Evolutionary conservation across 257 asterid genomes (phyloP).

Genomic region (Plectranthus barbatus): DNA sequence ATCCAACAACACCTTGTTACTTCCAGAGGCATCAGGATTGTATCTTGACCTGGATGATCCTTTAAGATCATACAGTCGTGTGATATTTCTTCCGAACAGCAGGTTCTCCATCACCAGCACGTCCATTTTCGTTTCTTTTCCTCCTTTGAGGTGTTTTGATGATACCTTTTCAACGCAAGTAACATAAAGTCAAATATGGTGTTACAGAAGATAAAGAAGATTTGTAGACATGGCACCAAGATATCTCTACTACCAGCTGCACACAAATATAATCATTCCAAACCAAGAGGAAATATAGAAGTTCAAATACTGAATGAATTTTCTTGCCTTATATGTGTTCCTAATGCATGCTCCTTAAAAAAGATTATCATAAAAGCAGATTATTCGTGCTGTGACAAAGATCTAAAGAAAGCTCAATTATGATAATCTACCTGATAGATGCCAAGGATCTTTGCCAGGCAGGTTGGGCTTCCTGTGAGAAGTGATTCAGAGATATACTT

Average conservation of each 20-base stretch:
- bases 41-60: slow-evolving; percentile 95
- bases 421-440: slow-evolving; percentile 73
- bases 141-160: slow-evolving; percentile 75
- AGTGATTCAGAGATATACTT: slow-evolving; percentile 78
- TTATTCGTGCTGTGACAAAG: too few relatives aligned
- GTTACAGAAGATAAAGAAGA: too few relatives aligned
- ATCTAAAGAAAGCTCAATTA: background rate
- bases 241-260: too few relatives aligned
- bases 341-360: too few relatives aligned
- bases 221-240: too few relatives aligned
- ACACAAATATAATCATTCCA: too few relatives aligned
- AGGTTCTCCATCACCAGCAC: slow-evolving; percentile 93
- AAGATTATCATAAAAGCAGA: too few relatives aligned
- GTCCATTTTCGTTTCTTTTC: slow-evolving; percentile 91
- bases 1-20: slow-evolving; percentile 81
- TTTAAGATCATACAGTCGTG: slow-evolving; percentile 85
- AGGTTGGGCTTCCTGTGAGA: slow-evolving; percentile 67
- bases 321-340: too few relatives aligned
- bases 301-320: too few relatives aligned
- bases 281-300: too few relatives aligned
- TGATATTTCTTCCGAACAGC: slow-evolving; percentile 74
- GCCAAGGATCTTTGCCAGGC: slow-evolving; percentile 92
- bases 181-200: slow-evolving; percentile 6
- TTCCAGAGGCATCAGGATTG: slow-evolving; percentile 81
- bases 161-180: slow-evolving; percentile 45